A percentile compares a stretch with the other conserved stretches of the same genome.
Evolutionary conservation across 2,329 filamentous ascomycete species (phyloP).

Genomic region (Hypoxylon sp.): DNA sequence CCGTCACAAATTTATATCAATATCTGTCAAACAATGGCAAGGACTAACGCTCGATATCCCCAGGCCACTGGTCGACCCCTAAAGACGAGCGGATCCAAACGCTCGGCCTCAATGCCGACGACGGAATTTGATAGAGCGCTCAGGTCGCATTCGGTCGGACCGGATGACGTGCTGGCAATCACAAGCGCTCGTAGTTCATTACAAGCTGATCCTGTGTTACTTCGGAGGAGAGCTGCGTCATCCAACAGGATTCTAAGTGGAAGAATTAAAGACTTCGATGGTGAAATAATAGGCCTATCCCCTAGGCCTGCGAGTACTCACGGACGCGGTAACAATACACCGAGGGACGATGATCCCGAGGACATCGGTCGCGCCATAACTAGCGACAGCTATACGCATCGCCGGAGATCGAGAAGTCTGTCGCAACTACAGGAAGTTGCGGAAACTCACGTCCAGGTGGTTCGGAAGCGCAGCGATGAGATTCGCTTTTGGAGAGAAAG

Average conservation of each 20-base stretch:
- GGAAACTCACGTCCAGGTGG: slow-evolving; percentile 49
- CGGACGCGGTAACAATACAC: slow-evolving; percentile 58
- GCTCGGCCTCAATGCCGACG: slow-evolving; percentile 70
- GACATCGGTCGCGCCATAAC: slow-evolving; percentile 74
- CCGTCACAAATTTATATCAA: slow-evolving; percentile 8
- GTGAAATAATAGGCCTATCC: slow-evolving; percentile 66
- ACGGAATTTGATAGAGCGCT: slow-evolving; percentile 71
- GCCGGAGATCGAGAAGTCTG: slow-evolving; percentile 70
- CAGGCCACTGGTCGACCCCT: slow-evolving; percentile 55
- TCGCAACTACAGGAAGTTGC: slow-evolving; percentile 64
- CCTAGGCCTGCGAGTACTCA: slow-evolving; percentile 73
- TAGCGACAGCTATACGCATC: slow-evolving; percentile 62
- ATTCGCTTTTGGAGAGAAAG: slow-evolving; percentile 74
- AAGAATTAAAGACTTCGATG: slow-evolving; percentile 55
- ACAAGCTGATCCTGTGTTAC: slow-evolving; percentile 58
- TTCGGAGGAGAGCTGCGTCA: slow-evolving; percentile 58
- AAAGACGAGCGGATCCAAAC: slow-evolving; percentile 60
- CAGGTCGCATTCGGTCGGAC: slow-evolving; percentile 71
- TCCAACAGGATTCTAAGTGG: slow-evolving; percentile 57
- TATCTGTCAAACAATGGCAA: not conserved
- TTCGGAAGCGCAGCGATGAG: slow-evolving; percentile 70
- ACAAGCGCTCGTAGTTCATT: slow-evolving; percentile 67
- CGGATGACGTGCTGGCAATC: slow-evolving; percentile 66
- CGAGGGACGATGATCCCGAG: slow-evolving; percentile 59
- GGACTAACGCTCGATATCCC: slow-evolving; percentile 7